Conservation (phyloP, 306 rosid species). For the Ceratonia siliqua region DNA sequence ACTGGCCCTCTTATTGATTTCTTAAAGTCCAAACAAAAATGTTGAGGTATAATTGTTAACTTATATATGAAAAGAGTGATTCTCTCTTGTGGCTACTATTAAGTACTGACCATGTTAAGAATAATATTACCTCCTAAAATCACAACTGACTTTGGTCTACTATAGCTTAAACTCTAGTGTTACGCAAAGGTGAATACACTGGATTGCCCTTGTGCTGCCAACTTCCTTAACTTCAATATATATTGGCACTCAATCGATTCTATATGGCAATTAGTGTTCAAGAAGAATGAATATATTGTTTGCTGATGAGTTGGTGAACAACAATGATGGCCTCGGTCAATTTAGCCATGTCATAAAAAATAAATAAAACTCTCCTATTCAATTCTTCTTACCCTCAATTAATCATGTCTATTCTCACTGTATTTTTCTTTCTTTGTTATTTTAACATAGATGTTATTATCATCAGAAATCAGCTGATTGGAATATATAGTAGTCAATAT, state of each 20-base stretch:
- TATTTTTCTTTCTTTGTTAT: neutral
- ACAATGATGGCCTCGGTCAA: neutral
- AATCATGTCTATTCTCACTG: neutral
- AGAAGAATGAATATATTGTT: neutral
- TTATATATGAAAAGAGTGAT: neutral
- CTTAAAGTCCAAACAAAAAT: slow-evolving; percentile 3
- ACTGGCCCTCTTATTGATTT: slow-evolving; percentile 6
- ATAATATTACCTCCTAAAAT: neutral
- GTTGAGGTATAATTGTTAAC: neutral
- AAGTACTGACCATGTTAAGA: neutral
- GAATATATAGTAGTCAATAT: neutral
- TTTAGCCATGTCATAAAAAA: neutral
- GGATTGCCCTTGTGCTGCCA: neutral
- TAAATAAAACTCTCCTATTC: neutral
- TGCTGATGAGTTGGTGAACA: neutral
- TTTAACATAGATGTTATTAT: neutral
- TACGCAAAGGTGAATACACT: neutral
- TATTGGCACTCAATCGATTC: neutral
- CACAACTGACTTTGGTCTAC: neutral
- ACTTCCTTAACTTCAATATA: neutral
- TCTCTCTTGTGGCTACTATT: neutral
- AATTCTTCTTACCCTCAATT: too few species aligned
- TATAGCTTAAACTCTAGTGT: neutral
- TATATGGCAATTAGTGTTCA: neutral
- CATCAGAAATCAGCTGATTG: neutral